Conservation (phyloP, 164 flowering plant species). For the Aristolochia contorta region DNA sequence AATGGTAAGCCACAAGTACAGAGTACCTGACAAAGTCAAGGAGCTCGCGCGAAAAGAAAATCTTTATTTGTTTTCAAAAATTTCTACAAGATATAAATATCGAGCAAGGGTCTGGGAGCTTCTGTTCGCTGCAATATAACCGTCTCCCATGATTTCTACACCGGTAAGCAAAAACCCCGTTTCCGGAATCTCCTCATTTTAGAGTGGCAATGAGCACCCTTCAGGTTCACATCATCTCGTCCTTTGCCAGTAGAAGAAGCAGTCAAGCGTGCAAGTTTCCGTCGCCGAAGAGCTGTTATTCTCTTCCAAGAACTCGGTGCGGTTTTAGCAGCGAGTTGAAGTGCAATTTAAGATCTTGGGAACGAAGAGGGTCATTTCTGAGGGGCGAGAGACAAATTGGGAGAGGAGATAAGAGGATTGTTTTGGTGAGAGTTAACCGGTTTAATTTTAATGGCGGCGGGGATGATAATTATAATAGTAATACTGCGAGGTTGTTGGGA, state of each 20-base stretch:
- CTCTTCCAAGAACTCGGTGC: slow-evolving; percentile 12
- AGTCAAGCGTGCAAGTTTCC: slow-evolving; percentile 7
- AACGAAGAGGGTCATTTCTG: slow-evolving; percentile 25
- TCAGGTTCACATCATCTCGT: neutral
- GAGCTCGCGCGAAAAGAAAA: too few relatives aligned
- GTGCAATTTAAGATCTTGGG: slow-evolving; percentile 14
- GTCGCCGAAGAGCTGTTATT: slow-evolving; percentile 6
- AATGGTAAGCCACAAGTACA: too few relatives aligned
- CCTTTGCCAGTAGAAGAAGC: slow-evolving; percentile 6
- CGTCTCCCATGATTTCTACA: too few relatives aligned
- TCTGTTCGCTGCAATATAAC: too few relatives aligned
- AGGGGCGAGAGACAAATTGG: too few relatives aligned
- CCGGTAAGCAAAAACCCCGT: too few relatives aligned
- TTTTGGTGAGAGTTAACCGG: slow-evolving; percentile 42
- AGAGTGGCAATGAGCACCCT: too few relatives aligned
- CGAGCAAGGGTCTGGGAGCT: too few relatives aligned
- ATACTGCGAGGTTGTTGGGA: slow-evolving; percentile 51
- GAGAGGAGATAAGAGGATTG: slow-evolving; percentile 25
- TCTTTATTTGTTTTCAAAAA: too few relatives aligned
- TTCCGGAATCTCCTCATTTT: too few relatives aligned
- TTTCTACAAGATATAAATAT: too few relatives aligned
- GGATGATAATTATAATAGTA: slow-evolving; percentile 36
- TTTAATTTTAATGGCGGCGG: slow-evolving; percentile 50
- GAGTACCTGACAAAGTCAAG: too few relatives aligned
- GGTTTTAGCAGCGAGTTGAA: slow-evolving; percentile 13